Conservation (phyloP, 2,329 filamentous ascomycete genomes). For the Fusarium sp. region DNA sequence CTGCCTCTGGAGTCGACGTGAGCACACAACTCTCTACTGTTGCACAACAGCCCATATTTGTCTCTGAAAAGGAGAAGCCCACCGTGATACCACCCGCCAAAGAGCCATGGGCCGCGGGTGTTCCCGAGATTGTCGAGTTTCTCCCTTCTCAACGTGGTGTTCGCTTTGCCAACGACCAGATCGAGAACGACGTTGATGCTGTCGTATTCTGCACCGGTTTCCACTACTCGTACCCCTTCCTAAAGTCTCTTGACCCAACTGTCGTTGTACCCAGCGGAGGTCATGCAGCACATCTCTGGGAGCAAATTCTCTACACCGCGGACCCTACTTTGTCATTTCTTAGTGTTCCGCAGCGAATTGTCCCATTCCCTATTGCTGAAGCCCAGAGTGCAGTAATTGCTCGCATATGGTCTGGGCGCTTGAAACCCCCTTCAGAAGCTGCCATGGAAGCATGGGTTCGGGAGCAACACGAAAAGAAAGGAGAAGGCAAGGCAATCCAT, state of each 20-base stretch:
- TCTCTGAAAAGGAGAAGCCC: constrained; percentile 55
- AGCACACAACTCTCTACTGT: constrained; percentile 67
- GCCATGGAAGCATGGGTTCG: constrained; percentile 72
- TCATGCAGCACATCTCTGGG: constrained; percentile 72
- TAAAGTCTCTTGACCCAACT: constrained; percentile 53
- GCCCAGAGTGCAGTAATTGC: constrained; percentile 73
- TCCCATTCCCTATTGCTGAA: constrained; percentile 76
- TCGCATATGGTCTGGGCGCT: constrained; percentile 69
- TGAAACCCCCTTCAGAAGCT: constrained; percentile 59
- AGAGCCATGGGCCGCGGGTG: constrained; percentile 44
- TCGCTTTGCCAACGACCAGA: constrained; percentile 67
- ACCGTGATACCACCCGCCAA: constrained; percentile 40
- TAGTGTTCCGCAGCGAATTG: constrained; percentile 71
- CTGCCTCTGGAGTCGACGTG: constrained; percentile 76
- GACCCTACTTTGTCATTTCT: constrained; percentile 73
- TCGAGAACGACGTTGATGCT: constrained; percentile 72
- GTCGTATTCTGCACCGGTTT: constrained; percentile 89
- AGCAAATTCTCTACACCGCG: constrained; percentile 73
- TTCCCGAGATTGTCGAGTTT: constrained; percentile 58
- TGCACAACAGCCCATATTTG: constrained; percentile 63
- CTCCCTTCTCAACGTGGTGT: constrained; percentile 57
- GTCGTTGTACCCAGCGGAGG: constrained; percentile 68
- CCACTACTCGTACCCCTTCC: constrained; percentile 81
- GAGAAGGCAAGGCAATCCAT: constrained; percentile 51
- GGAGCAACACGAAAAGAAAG: constrained; percentile 59